Evolutionary conservation across 148 eudicot species (phyloP).

Genomic region (Limonium bicolor): DNA sequence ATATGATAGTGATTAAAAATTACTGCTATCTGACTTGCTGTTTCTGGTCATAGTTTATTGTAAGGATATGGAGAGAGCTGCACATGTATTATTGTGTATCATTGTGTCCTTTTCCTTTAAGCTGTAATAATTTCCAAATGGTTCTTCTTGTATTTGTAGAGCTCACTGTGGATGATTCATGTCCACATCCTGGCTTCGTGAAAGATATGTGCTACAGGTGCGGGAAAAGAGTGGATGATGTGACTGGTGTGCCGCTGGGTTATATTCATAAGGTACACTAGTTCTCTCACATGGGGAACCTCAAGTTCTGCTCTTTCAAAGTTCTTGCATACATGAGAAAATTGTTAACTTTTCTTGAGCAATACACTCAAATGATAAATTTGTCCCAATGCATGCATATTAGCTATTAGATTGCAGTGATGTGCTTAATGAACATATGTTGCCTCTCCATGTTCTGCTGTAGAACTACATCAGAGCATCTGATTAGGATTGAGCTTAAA

Average conservation of each 20-base stretch:
- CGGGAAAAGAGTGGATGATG: slow-evolving; percentile 40
- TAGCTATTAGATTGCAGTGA: no score
- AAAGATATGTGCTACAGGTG: slow-evolving; percentile 29
- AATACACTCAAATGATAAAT: no score
- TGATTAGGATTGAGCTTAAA: no score
- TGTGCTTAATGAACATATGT: no score
- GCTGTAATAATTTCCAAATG: neutral
- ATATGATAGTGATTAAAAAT: no score
- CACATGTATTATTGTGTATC: slow-evolving; percentile 1
- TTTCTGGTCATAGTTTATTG: neutral
- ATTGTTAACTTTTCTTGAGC: no score
- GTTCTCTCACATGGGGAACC: no score
- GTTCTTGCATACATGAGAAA: no score
- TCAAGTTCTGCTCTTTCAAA: no score
- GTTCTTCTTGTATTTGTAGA: slow-evolving; percentile 6
- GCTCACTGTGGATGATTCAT: slow-evolving; percentile 8
- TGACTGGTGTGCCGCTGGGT: slow-evolving; percentile 43
- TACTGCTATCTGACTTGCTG: neutral
- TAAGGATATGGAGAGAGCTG: neutral
- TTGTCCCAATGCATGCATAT: no score
- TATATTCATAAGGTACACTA: slow-evolving; percentile 87
- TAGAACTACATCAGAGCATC: no score
- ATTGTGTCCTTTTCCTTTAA: neutral
- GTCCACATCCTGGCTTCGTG: slow-evolving; percentile 26
- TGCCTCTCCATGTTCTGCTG: no score